phyloP scores from a whole-genome alignment of 2,329 filamentous ascomycete genomes.

The Pseudocercospora cruenta region DNA sequence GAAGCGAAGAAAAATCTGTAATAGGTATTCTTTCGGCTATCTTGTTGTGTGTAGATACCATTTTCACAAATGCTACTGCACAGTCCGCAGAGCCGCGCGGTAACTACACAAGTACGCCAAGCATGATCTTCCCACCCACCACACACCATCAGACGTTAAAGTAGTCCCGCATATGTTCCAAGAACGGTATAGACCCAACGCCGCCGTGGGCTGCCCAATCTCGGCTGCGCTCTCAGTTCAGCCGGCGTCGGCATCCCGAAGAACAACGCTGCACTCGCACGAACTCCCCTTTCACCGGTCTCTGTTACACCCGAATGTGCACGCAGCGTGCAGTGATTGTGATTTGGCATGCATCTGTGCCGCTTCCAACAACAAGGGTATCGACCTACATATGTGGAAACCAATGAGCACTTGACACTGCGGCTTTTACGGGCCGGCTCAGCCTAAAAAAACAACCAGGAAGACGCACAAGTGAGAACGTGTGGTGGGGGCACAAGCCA shows the following conservation, averaged over 20 bases:
- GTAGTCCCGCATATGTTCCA: neutral
- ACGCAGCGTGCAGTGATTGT: neutral
- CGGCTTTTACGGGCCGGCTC: neutral
- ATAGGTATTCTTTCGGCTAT: conserved; percentile 3
- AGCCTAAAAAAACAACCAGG: neutral
- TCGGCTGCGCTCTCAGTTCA: neutral
- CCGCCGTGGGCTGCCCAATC: neutral
- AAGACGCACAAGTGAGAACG: neutral
- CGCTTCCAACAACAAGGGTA: neutral
- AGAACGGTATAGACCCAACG: neutral
- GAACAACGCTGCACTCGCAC: neutral
- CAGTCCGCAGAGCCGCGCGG: conserved; percentile 7
- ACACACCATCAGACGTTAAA: neutral
- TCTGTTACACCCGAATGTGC: neutral
- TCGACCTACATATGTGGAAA: neutral
- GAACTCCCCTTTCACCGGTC: neutral
- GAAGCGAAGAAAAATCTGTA: neutral
- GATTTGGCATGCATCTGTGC: neutral
- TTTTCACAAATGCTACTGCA: neutral
- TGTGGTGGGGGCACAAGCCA: neutral
- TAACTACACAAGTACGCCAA: neutral
- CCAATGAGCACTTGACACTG: neutral
- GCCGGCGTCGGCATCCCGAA: neutral
- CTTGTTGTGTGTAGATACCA: conserved; percentile 5
- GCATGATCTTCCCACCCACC: neutral